Percentiles rank a stretch among this genome's conserved stretches.
These are phyloP conservation scores for Dovyalis caffra DNA, from an alignment of 345 rosid species.

Conservation along the genomic window DNA sequence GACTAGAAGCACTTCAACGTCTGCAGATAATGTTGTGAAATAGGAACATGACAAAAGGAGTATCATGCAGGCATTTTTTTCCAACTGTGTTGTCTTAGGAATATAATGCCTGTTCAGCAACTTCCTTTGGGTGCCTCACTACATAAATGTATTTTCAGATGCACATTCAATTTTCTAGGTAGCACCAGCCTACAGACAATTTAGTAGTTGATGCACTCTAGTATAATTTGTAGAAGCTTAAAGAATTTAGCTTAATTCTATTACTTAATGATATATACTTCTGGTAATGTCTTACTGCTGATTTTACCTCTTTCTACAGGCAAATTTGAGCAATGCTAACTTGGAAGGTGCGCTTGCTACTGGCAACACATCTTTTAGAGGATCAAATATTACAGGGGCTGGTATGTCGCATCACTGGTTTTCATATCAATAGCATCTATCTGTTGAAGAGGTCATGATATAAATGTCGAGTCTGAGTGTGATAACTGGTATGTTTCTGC, in stretches of 20 bases:
- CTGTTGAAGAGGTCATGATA: not conserved
- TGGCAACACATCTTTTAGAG: constrained; percentile 94
- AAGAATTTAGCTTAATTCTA: not conserved
- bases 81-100: not conserved
- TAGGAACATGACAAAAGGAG: not conserved
- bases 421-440: not conserved
- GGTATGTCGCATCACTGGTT: constrained; percentile 40
- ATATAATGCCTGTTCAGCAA: not conserved
- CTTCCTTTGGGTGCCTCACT: not conserved
- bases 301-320: constrained; percentile 44
- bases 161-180: not conserved
- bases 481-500: not conserved
- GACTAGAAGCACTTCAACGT: not conserved
- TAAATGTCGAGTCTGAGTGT: not conserved
- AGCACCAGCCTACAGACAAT: not conserved
- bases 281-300: not conserved
- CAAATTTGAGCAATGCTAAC: constrained; percentile 78
- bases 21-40: not conserved
- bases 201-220: not conserved
- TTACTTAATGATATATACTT: not conserved
- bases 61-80: not conserved
- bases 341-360: constrained; percentile 90
- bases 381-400: constrained; percentile 83
- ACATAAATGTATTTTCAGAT: not conserved
- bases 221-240: not conserved